A percentile compares a stretch with the other conserved stretches of the same genome.
These are phyloP conservation scores for Tympanopsis confertula DNA, from an alignment of 2,329 filamentous ascomycete genomes.

Conservation along the genomic window DNA sequence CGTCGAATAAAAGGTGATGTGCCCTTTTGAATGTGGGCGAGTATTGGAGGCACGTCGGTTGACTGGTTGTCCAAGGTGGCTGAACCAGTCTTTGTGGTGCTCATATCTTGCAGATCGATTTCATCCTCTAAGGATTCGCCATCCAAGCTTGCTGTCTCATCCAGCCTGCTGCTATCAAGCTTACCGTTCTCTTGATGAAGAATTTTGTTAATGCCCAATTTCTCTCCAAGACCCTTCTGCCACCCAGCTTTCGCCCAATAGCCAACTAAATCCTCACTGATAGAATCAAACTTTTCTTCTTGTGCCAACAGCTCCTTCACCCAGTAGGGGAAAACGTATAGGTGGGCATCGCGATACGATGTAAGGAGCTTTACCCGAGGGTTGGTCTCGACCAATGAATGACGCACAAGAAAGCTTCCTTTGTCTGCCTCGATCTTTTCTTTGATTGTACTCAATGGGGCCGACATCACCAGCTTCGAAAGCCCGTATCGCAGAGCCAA, in stretches of 20 bases:
- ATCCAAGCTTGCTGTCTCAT: conserved; percentile 17
- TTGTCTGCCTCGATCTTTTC: conserved; percentile 42
- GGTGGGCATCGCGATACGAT: conserved; percentile 47
- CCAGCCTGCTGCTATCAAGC: no score
- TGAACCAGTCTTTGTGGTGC: conserved; percentile 28
- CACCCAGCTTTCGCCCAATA: conserved; percentile 56
- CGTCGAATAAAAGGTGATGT: conserved; percentile 41
- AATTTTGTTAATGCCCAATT: conserved; percentile 41
- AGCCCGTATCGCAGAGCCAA: conserved; percentile 34
- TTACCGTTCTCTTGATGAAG: conserved; percentile 25
- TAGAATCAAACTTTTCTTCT: conserved; percentile 46
- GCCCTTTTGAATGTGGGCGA: conserved; percentile 31
- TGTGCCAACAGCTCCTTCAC: conserved; percentile 42
- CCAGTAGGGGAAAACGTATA: conserved; percentile 56
- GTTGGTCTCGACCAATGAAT: conserved; percentile 41
- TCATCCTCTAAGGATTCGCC: conserved; percentile 34
- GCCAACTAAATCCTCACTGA: conserved; percentile 49
- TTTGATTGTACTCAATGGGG: conserved; percentile 50
- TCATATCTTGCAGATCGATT: conserved; percentile 37
- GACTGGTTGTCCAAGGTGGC: not conserved
- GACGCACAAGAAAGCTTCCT: conserved; percentile 39
- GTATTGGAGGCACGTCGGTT: conserved; percentile 30
- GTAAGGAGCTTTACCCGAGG: conserved; percentile 45
- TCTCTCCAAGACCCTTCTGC: conserved; percentile 45
- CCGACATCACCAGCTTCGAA: conserved; percentile 43